Base-by-base conservation (phyloP, 2,329 filamentous ascomycete species). In the Phaeosphaeriaceae sp. region DNA sequence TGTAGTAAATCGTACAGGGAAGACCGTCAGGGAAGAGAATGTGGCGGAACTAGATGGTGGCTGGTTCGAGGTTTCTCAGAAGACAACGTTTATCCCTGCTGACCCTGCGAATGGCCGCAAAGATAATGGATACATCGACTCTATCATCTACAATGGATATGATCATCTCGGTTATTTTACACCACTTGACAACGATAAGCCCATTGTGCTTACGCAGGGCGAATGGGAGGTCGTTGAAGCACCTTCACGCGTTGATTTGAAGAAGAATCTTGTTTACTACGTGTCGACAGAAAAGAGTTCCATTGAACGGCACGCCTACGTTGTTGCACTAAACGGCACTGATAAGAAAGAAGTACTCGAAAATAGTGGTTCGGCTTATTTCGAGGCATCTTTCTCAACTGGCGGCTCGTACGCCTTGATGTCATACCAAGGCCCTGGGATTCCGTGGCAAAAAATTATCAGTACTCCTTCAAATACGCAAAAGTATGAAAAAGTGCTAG, bases 101-200 rank as follows among this genome's bases (percentile, higher is more conserved):
- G 90, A 97, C 69, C 83, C 88, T 17, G 72, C 76, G 9, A 90
- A 89, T 54, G 90, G 89, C 12, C 86, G 92, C 17, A 79, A 83
- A 2, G 75, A 93, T 4, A 92, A 97, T 72, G 94, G 94, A 17
- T 99, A 99, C 66, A 87, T 99, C 54, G 94, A 99, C 72, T 92
- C 89, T 0, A 79, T 97, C 50, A 88, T 97, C 46, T 81, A 95
- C 66, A 83, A 96, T 16, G 87, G 92, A 46, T 90, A 89, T 61
- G 90, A 97, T 61, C 94, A 99, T 64, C 78, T 99, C 42, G 94
- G 89, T 0, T 97, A 97, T 75, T 99, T 97, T 69, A 87, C 88
- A 0, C 93, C 94, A 2, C 75, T 97, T 43, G 89, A 97, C 61
- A 92, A 87, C 61, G 79, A 88, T 0, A 79, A 89, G n/a, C 92